phyloP scores from a whole-genome alignment of 2,329 filamentous ascomycete species.

The Botrytis cinerea region DNA sequence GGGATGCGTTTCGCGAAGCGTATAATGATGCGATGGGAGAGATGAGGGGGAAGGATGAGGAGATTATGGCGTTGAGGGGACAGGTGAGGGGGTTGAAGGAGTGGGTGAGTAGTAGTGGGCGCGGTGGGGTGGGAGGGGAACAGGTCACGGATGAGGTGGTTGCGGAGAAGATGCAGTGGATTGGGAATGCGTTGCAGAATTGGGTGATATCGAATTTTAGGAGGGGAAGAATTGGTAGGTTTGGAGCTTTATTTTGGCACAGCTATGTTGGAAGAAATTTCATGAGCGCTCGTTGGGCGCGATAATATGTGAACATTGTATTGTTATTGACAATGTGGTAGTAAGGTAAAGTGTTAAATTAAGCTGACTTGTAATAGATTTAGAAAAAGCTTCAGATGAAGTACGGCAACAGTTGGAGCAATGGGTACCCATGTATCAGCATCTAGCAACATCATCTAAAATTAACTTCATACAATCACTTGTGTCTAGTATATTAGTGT shows the following conservation, averaged over 20 bases:
- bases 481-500: constrained; percentile 60
- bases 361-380: constrained; percentile 43
- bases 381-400: constrained; percentile 47
- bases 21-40: constrained; percentile 52
- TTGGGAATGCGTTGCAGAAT: constrained; percentile 71
- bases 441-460: constrained; percentile 56
- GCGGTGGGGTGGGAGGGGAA: constrained; percentile 50
- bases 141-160: constrained; percentile 68
- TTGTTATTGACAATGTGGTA: constrained; percentile 2
- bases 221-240: constrained; percentile 54
- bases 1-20: constrained; percentile 48
- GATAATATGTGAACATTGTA: background rate
- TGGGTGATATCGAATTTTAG: constrained; percentile 73
- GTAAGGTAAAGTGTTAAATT: background rate
- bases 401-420: constrained; percentile 48
- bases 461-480: constrained; percentile 64
- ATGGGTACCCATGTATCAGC: constrained; percentile 60
- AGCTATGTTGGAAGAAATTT: background rate
- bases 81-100: constrained; percentile 70
- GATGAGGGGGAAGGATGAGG: constrained; percentile 54
- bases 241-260: constrained; percentile 10
- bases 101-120: constrained; percentile 68
- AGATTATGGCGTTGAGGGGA: constrained; percentile 54
- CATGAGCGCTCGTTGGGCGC: background rate
- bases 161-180: constrained; percentile 58